phyloP scores from a whole-genome alignment of 1,139 yeast genomes.

The Pichia kudriavzevii region DNA sequence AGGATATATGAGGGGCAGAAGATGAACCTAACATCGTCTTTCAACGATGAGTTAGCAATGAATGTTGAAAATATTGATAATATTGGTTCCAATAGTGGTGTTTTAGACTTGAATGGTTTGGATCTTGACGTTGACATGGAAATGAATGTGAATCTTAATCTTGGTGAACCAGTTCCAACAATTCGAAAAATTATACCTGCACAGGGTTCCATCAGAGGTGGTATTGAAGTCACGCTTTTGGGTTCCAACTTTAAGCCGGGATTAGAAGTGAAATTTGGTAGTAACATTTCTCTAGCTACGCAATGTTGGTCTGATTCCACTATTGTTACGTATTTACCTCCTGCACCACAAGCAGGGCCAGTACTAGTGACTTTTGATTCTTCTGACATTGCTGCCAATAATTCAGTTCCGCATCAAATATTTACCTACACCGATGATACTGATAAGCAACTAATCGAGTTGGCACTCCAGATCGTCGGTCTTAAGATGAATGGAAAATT shows the following conservation, averaged over 20 bases:
- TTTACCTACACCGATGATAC: conserved; percentile 92
- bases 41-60: conserved; percentile 1
- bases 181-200: conserved; percentile 88
- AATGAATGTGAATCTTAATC: conserved; percentile 2
- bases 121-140: background rate
- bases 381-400: conserved; percentile 12
- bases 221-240: conserved; percentile 83
- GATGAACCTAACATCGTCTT: conserved; percentile 3
- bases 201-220: conserved; percentile 92
- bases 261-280: conserved; percentile 77
- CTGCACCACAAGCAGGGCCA: conserved; percentile 82
- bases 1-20: conserved; percentile 5
- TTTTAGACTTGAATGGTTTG: too few relatives aligned
- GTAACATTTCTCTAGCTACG: conserved; percentile 73
- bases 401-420: conserved; percentile 31
- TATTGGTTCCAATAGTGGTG: background rate
- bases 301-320: conserved; percentile 97
- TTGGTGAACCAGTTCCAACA: conserved; percentile 33
- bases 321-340: conserved; percentile 87
- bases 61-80: conserved; percentile 1
- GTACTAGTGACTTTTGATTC: conserved; percentile 73
- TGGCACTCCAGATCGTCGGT: conserved; percentile 91
- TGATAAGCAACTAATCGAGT: conserved; percentile 82
- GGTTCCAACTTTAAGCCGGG: conserved; percentile 86
- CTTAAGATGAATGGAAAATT: conserved; percentile 89